Conservation (phyloP, 192 early-diverging fungal species). For the Phlyctochytrium bullatum region DNA sequence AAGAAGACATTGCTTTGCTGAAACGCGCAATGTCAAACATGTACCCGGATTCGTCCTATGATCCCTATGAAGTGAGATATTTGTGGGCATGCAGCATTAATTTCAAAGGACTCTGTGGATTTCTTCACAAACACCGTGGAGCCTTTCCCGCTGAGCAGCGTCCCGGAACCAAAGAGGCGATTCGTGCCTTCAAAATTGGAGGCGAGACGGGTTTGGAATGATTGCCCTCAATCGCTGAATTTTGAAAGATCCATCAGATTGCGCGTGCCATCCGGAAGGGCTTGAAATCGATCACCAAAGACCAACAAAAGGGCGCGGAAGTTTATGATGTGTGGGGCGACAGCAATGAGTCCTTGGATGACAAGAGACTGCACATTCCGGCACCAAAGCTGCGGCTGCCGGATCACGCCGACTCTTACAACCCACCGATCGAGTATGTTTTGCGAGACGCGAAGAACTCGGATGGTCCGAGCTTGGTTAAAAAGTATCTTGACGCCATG, state of each 20-base stretch:
- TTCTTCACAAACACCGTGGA: constrained; percentile 88
- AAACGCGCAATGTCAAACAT: constrained; percentile 76
- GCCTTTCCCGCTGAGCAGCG: constrained; percentile 77
- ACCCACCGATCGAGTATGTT: constrained; percentile 94
- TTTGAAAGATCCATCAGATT: constrained; percentile 85
- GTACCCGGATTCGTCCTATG: constrained; percentile 79
- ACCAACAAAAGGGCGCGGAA: constrained; percentile 53
- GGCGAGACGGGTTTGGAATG: constrained; percentile 66
- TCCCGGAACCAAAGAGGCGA: constrained; percentile 92
- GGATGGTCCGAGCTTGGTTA: constrained; percentile 77
- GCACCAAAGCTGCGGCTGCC: constrained; percentile 89
- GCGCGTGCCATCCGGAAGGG: constrained; percentile 93
- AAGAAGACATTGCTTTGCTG: constrained; percentile 92
- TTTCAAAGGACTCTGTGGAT: constrained; percentile 78
- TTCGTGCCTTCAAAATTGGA: constrained; percentile 96
- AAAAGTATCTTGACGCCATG: too few relatives aligned
- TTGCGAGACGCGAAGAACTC: constrained; percentile 75
- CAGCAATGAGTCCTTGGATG: constrained; percentile 57
- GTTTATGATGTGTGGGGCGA: constrained; percentile 90
- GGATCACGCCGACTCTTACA: constrained; percentile 90
- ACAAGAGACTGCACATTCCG: constrained; percentile 72
- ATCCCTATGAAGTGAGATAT: constrained; percentile 69
- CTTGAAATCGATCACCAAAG: constrained; percentile 65
- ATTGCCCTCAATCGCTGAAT: background rate
- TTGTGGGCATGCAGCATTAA: background rate